Evolutionary conservation across 495 filamentous ascomycete genomes (phyloP).

Genomic region (Cairneyella variabilis): DNA sequence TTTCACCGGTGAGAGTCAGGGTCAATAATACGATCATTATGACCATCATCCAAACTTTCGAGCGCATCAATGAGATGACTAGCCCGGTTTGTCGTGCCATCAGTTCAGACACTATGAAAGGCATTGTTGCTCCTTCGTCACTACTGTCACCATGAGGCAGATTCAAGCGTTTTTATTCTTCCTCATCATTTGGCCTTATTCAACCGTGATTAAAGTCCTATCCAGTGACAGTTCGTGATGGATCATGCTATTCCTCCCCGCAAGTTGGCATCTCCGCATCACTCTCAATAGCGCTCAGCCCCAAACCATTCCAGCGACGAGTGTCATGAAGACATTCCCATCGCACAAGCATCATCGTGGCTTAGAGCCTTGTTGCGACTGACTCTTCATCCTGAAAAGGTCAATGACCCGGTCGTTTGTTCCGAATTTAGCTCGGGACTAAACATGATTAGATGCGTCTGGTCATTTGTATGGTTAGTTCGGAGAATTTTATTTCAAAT

Average conservation of each 20-base stretch:
- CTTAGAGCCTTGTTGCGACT: constrained; percentile 1
- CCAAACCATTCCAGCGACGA: too few relatives aligned
- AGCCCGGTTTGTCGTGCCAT: too few relatives aligned
- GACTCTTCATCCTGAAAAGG: not conserved
- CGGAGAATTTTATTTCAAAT: not conserved
- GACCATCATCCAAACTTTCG: not conserved
- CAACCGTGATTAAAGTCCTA: too few relatives aligned
- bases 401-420: not conserved
- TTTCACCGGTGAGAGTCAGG: too few relatives aligned
- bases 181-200: not conserved
- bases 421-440: not conserved
- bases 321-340: constrained; percentile 3
- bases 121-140: too few relatives aligned
- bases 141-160: not conserved
- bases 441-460: constrained; percentile 3
- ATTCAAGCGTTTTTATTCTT: not conserved
- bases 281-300: not conserved
- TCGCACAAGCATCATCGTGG: constrained; percentile 1
- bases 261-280: not conserved
- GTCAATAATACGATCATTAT: not conserved
- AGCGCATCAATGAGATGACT: too few relatives aligned
- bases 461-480: not conserved
- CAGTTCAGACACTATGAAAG: not conserved
- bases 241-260: too few relatives aligned
- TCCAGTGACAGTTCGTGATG: too few relatives aligned